Percentiles rank a stretch among this genome's conserved stretches.
Conservation (phyloP, 2,329 filamentous ascomycete genomes). For the Myriosclerotinia duriaeana region DNA sequence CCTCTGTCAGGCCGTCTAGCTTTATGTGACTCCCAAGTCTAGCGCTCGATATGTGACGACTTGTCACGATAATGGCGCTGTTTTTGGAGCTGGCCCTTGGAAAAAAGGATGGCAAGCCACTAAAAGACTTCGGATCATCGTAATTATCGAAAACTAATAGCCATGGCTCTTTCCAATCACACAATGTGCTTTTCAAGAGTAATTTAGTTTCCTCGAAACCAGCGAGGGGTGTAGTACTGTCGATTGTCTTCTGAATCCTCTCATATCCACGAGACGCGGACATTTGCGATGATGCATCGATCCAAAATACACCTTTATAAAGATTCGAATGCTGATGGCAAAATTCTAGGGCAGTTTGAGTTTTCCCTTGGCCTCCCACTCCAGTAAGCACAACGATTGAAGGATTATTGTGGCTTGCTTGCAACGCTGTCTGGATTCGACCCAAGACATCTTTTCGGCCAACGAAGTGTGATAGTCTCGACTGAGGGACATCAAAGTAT, state of each 20-base stretch:
- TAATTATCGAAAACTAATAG: conserved; percentile 35
- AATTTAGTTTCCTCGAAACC: conserved; percentile 10
- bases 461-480: conserved; percentile 12
- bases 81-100: not conserved
- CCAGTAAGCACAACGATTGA: conserved; percentile 16
- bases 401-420: conserved; percentile 9
- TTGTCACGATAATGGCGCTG: conserved; percentile 25
- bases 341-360: conserved; percentile 21
- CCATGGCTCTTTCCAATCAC: conserved; percentile 26
- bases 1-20: conserved; percentile 20
- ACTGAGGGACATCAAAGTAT: conserved; percentile 8
- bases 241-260: conserved; percentile 26
- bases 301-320: conserved; percentile 31
- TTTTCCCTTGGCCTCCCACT: conserved; percentile 23
- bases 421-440: not conserved
- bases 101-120: conserved; percentile 13
- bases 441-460: conserved; percentile 10
- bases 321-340: not conserved
- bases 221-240: conserved; percentile 7
- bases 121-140: conserved; percentile 28
- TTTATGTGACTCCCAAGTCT: conserved; percentile 18
- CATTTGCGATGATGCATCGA: conserved; percentile 29
- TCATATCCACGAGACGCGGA: conserved; percentile 26
- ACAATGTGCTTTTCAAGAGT: conserved; percentile 23
- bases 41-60: conserved; percentile 24